Base-by-base conservation (phyloP, 192 early-diverging fungal species). In the Powellomyces hirtus region DNA sequence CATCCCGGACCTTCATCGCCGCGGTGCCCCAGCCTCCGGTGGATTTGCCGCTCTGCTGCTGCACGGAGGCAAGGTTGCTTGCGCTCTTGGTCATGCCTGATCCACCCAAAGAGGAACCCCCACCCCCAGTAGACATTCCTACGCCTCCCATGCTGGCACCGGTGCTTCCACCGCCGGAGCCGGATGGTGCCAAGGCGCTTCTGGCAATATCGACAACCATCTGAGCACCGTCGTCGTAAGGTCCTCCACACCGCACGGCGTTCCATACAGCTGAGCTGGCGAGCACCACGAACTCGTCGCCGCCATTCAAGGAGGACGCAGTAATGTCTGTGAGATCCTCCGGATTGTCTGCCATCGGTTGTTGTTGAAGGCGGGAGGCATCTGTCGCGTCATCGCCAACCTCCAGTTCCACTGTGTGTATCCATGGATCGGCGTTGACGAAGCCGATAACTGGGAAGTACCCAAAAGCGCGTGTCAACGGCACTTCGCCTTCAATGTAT, bases 171-270 rank as follows among this genome's bases (percentile, higher is more conserved):
- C 57, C 35, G 8, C 62, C 69, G 3, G 67, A 4, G 29, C 33
- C 53, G 0, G 62, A 36, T n/a, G 68, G 30, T 3, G 56, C 61
- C n/a, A 70, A 33, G 0, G 74, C 89, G 26, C 88, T 89, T 40
- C 90, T 83, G 29, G 92, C 92, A 70, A 96, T 91, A 64, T 92
- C 91, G 0, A 94, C 90, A 0, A 93, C 89, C 18, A 86, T 91
- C 69, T 91, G 86, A 35, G 76, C 76, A n/a, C 68, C 64, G 42
- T 77, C 74, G 24, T 76, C 74, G 36, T 75, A 76, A 7, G 76
- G 26, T 24, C 74, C 88, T 86, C 44, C 89, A 86, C 75, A 93
- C n/a, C 64, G 49, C 6, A 69, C 59, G 31, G 76, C 64, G n/a
- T 66, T 66, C 64, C 72, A 76, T 1, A 77, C 66, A 18, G 75